phyloP scores from a whole-genome alignment of 1,284 basidiomycete genomes.

The Puccinia novopanici region DNA sequence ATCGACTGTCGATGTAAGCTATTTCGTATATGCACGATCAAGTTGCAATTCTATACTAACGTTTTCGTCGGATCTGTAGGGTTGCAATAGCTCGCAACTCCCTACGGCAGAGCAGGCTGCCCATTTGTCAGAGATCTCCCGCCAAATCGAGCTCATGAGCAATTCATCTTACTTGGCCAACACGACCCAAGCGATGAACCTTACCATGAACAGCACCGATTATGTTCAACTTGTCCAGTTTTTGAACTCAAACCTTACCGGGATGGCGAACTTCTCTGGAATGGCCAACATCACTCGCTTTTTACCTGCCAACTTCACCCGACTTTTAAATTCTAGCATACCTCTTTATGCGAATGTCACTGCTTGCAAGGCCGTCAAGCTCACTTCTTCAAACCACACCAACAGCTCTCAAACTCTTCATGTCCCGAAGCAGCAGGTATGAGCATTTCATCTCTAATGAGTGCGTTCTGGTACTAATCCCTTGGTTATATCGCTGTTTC shows the following conservation, averaged over 20 bases:
- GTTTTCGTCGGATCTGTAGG: neutral
- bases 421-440: neutral
- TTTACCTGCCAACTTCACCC: slow-evolving; percentile 24
- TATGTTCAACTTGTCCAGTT: neutral
- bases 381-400: neutral
- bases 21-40: neutral
- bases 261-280: neutral
- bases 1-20: neutral
- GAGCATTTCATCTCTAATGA: neutral
- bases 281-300: slow-evolving; percentile 16
- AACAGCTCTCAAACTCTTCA: neutral
- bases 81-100: slow-evolving; percentile 6
- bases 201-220: neutral
- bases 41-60: neutral
- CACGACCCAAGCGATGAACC: neutral
- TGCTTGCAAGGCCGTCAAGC: slow-evolving; percentile 1
- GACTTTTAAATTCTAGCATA: neutral
- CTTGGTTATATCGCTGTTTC: neutral
- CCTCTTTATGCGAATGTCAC: neutral
- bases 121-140: neutral
- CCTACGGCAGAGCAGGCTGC: neutral
- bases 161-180: slow-evolving; percentile 25
- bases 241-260: neutral
- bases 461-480: neutral
- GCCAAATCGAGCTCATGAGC: neutral